Percentiles rank a stretch among this genome's conserved stretches.
These are phyloP conservation scores for Penicillium coprophilum DNA, from an alignment of 495 filamentous ascomycete species.

Conservation along the genomic window DNA sequence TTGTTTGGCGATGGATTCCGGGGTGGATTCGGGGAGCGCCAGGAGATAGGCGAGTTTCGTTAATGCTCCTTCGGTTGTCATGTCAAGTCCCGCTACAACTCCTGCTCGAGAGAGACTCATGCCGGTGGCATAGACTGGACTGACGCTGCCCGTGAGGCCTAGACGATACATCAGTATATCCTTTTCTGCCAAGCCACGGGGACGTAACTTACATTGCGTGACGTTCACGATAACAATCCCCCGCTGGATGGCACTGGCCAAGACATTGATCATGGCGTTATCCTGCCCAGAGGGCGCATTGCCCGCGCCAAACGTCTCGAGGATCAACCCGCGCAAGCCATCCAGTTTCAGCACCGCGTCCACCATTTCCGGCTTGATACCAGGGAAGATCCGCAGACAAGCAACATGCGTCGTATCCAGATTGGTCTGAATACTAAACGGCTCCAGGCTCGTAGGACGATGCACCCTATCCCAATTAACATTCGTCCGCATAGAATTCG, in stretches of 20 bases:
- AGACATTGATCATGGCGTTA: conserved; percentile 75
- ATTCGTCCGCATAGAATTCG: conserved; percentile 76
- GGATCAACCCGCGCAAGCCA: conserved; percentile 75
- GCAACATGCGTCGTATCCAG: conserved; percentile 88
- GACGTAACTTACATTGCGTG: conserved; percentile 70
- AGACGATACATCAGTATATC: conserved; percentile 1
- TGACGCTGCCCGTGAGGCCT: conserved; percentile 79
- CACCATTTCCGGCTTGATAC: conserved; percentile 93
- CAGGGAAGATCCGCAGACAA: conserved; percentile 91
- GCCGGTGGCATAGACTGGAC: conserved; percentile 87
- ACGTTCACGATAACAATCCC: conserved; percentile 92
- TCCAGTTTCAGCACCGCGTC: conserved; percentile 81
- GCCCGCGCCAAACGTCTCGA: conserved; percentile 95
- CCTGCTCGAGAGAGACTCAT: conserved; percentile 83
- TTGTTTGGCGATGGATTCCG: conserved; percentile 60
- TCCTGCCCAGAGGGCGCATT: conserved; percentile 88
- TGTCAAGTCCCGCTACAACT: conserved; percentile 87
- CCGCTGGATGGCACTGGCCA: conserved; percentile 71
- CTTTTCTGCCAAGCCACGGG: background rate
- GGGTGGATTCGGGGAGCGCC: conserved; percentile 60
- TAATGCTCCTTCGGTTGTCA: conserved; percentile 91
- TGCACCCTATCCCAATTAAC: conserved; percentile 82
- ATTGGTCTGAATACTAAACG: conserved; percentile 74
- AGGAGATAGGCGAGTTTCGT: conserved; percentile 92
- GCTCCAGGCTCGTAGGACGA: conserved; percentile 67